phyloP scores from a whole-genome alignment of 2,329 filamentous ascomycete genomes.

The Paraconiothyrium sp. region DNA sequence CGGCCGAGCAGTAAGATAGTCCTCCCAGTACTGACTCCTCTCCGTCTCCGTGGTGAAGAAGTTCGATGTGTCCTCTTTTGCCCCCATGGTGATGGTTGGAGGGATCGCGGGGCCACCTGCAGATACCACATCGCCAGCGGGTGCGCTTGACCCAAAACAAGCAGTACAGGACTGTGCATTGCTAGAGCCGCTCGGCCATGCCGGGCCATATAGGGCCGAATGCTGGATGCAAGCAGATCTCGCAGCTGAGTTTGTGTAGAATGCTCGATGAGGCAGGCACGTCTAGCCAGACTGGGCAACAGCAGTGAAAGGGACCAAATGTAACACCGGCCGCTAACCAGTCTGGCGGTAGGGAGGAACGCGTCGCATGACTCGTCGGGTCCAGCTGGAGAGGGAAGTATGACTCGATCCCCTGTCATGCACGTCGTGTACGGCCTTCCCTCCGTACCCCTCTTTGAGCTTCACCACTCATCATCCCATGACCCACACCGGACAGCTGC shows the following conservation, averaged over 20 bases:
- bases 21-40: conserved; percentile 9
- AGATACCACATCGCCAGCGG: not conserved
- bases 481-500: not conserved
- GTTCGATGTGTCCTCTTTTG: conserved; percentile 5
- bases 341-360: not conserved
- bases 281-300: not conserved
- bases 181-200: not conserved
- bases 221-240: too few relatives aligned
- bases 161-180: not conserved
- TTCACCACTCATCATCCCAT: not conserved
- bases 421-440: not conserved
- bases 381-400: not conserved
- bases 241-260: not conserved
- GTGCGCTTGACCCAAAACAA: not conserved
- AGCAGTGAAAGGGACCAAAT: not conserved
- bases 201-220: too few relatives aligned
- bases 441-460: not conserved
- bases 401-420: not conserved
- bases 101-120: not conserved
- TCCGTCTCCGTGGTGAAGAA: conserved; percentile 2
- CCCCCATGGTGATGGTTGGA: not conserved
- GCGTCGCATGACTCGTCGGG: not conserved
- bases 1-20: conserved; percentile 3
- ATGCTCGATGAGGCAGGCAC: not conserved
- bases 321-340: not conserved